Conservation (phyloP, 2,329 filamentous ascomycete species). For the Cercospora citrullina region DNA sequence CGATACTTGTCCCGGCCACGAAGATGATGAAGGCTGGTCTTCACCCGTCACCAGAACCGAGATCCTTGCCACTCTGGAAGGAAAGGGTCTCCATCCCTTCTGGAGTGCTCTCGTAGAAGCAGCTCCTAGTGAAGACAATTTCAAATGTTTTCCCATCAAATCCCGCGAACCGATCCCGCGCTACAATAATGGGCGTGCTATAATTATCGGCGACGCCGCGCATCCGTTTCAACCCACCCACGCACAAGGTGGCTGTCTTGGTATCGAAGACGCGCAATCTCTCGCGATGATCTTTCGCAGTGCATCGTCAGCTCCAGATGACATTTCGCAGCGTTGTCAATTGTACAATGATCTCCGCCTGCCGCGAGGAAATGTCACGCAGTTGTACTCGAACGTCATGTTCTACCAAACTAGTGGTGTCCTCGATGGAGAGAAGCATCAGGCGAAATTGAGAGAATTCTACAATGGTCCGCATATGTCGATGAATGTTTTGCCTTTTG, state of each 20-base stretch:
- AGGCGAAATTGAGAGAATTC: constrained; percentile 2
- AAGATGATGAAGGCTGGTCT: constrained; percentile 23
- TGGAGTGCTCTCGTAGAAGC: constrained; percentile 16
- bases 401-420: constrained; percentile 7
- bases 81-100: constrained; percentile 15
- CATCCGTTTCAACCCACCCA: constrained; percentile 16
- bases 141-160: constrained; percentile 21
- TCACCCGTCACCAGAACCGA: constrained; percentile 19
- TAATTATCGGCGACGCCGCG: constrained; percentile 17
- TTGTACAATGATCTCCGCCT: constrained; percentile 16
- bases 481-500: constrained; percentile 3
- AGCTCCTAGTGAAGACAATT: constrained; percentile 6
- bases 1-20: constrained; percentile 16
- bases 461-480: constrained; percentile 11
- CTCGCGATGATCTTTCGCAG: constrained; percentile 12
- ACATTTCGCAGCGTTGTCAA: constrained; percentile 6
- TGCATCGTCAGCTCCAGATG: not conserved
- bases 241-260: constrained; percentile 14
- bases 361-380: constrained; percentile 14
- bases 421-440: not conserved
- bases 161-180: constrained; percentile 11
- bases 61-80: constrained; percentile 9
- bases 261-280: constrained; percentile 17
- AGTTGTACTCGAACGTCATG: constrained; percentile 17
- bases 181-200: constrained; percentile 12